These are phyloP conservation scores for Botrytis medusae DNA, from an alignment of 2,329 filamentous ascomycete genomes.

Conservation along the genomic window DNA sequence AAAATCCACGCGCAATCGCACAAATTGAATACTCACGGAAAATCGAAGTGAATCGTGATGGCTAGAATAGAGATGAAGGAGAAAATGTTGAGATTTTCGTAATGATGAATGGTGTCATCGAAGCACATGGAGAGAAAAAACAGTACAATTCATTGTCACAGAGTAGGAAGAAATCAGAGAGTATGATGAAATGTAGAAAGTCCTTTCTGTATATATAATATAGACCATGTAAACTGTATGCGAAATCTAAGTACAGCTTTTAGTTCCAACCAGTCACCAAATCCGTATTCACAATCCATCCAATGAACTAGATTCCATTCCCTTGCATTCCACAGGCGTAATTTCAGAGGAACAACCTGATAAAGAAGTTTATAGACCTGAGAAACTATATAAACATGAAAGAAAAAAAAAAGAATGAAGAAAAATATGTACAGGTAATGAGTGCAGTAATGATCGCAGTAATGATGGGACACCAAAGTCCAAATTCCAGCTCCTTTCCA, in stretches of 20 bases:
- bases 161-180: background rate
- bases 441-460: background rate
- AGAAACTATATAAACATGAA: background rate
- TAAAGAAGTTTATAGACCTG: background rate
- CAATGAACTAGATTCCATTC: background rate
- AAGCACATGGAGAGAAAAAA: background rate
- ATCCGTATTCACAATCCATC: background rate
- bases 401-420: background rate
- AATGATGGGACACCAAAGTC: background rate
- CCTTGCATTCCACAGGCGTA: background rate
- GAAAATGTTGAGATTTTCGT: background rate
- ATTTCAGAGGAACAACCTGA: background rate
- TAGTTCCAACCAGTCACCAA: conserved; percentile 2
- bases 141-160: background rate
- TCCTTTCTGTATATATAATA: background rate
- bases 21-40: background rate
- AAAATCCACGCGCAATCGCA: background rate
- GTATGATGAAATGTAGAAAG: background rate
- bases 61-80: background rate
- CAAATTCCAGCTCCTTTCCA: background rate
- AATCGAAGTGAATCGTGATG: background rate
- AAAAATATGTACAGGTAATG: background rate
- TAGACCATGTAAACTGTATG: background rate
- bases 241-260: conserved; percentile 4
- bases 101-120: background rate